phyloP scores from a whole-genome alignment of 2,329 filamentous ascomycete genomes.

The Fusarium tupiense region DNA sequence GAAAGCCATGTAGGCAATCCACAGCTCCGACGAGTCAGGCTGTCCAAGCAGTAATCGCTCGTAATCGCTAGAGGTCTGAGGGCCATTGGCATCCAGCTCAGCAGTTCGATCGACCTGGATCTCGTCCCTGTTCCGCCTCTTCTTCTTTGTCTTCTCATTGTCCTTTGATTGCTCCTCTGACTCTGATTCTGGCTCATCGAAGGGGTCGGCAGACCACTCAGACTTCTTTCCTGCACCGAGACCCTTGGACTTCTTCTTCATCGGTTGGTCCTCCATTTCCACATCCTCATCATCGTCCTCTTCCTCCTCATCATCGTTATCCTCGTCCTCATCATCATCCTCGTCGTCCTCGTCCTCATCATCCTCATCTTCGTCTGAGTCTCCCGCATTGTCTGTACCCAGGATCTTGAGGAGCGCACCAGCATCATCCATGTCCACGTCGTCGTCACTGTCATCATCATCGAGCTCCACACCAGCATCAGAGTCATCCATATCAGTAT shows the following conservation, averaged over 20 bases:
- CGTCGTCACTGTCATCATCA: conserved; percentile 60
- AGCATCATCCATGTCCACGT: conserved; percentile 60
- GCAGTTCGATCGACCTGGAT: conserved; percentile 90
- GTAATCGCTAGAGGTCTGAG: conserved; percentile 90
- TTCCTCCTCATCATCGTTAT: conserved; percentile 48
- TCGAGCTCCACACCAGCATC: conserved; percentile 61
- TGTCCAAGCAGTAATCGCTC: conserved; percentile 92
- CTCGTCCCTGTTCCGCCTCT: conserved; percentile 78
- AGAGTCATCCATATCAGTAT: conserved; percentile 61
- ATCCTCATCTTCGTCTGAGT: conserved; percentile 53
- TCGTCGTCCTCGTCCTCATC: conserved; percentile 48
- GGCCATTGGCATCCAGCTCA: conserved; percentile 88
- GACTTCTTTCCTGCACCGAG: conserved; percentile 75
- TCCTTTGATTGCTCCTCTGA: conserved; percentile 51
- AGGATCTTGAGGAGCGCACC: conserved; percentile 55
- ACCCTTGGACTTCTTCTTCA: conserved; percentile 47
- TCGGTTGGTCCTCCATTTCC: conserved; percentile 54
- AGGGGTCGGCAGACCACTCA: conserved; percentile 82
- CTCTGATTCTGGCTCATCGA: conserved; percentile 68
- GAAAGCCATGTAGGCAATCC: conserved; percentile 99
- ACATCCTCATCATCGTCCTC: conserved; percentile 49
- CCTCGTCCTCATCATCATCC: conserved; percentile 54
- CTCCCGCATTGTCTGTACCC: conserved; percentile 57
- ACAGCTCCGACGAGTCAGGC: conserved; percentile 91
- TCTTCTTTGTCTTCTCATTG: conserved; percentile 59